Evolutionary conservation across 2,329 filamentous ascomycete species (phyloP).

Genomic region (Cladosporium sp.): DNA sequence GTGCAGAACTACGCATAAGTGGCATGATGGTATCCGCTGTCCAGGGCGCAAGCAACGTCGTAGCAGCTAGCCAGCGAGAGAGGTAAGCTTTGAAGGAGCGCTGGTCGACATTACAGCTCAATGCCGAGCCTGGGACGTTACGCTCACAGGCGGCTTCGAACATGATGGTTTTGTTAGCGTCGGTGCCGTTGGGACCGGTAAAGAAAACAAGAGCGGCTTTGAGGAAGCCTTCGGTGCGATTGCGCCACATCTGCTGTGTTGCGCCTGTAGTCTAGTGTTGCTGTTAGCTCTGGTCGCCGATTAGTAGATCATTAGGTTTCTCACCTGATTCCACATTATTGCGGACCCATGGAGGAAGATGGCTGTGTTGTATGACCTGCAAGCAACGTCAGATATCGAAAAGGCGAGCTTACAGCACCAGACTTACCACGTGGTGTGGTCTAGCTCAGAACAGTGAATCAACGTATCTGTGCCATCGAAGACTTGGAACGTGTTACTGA

Average conservation of each 20-base stretch:
- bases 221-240: conserved; percentile 27
- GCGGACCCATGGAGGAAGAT: conserved; percentile 53
- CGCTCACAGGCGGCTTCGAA: conserved; percentile 44
- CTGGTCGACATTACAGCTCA: conserved; percentile 47
- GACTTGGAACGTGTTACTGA: conserved; percentile 55
- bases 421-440: conserved; percentile 47
- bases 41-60: conserved; percentile 61
- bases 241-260: conserved; percentile 29
- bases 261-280: conserved; percentile 25
- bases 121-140: too few relatives aligned
- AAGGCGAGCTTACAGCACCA: too few relatives aligned
- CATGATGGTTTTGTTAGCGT: conserved; percentile 41
- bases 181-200: conserved; percentile 29
- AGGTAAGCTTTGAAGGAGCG: conserved; percentile 48
- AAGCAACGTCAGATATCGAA: conserved; percentile 35
- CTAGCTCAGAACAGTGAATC: conserved; percentile 49
- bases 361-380: conserved; percentile 49
- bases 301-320: neutral
- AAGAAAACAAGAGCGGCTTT: conserved; percentile 43
- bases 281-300: too few relatives aligned
- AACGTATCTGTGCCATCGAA: conserved; percentile 50
- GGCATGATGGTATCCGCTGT: conserved; percentile 55
- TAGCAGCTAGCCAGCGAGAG: conserved; percentile 53
- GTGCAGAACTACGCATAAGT: conserved; percentile 55
- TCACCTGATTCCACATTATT: conserved; percentile 48